phyloP scores from a whole-genome alignment of 345 rosid species.

The Moricandia moricandioides region DNA sequence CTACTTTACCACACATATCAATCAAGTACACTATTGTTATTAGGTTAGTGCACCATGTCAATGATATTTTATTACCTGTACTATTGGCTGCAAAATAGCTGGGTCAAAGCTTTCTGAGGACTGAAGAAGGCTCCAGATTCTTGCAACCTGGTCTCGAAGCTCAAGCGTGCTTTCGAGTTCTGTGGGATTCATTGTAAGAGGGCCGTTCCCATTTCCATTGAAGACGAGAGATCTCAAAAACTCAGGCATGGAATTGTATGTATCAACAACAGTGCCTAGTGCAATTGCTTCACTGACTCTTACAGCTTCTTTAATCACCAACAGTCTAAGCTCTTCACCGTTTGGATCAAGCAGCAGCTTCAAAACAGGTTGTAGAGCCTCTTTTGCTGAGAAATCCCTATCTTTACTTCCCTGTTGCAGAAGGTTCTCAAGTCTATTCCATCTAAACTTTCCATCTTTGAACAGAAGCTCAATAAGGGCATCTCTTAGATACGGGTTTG shows the following conservation, averaged over 20 bases:
- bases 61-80: conserved; percentile 56
- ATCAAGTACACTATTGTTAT: neutral
- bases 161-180: conserved; percentile 62
- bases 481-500: conserved; percentile 92
- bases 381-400: conserved; percentile 84
- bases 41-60: conserved; percentile 1
- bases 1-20: too few species aligned
- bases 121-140: conserved; percentile 77
- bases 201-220: conserved; percentile 55
- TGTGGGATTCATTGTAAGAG: conserved; percentile 46
- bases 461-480: conserved; percentile 94
- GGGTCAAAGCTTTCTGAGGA: conserved; percentile 85
- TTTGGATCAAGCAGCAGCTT: conserved; percentile 67
- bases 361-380: conserved; percentile 85
- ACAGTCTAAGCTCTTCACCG: conserved; percentile 72
- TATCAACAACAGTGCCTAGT: conserved; percentile 55
- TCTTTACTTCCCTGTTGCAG: conserved; percentile 89
- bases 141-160: conserved; percentile 68
- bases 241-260: conserved; percentile 65
- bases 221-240: conserved; percentile 48
- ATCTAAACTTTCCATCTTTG: conserved; percentile 93
- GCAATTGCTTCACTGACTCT: conserved; percentile 71
- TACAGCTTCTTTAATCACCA: conserved; percentile 83
- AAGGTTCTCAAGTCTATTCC: conserved; percentile 96
- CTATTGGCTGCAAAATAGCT: conserved; percentile 65